These are phyloP conservation scores for Suhomyces sp. DNA, from an alignment of 805 yeast species.

Conservation along the genomic window DNA sequence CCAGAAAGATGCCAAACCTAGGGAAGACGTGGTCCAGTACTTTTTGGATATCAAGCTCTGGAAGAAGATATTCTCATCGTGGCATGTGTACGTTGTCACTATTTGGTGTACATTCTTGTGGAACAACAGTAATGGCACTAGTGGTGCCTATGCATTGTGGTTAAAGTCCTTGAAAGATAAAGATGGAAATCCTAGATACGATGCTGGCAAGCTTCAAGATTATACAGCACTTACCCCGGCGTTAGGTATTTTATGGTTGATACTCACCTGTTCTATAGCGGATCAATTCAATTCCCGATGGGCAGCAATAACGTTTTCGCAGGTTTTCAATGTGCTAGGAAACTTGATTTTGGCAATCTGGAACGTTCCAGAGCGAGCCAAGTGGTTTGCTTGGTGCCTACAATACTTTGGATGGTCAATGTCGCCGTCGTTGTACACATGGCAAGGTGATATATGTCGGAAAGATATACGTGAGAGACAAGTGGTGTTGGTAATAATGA, in stretches of 20 bases:
- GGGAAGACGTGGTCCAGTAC: slow-evolving; percentile 11
- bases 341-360: slow-evolving; percentile 22
- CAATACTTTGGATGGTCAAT: slow-evolving; percentile 21
- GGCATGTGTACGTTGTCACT: slow-evolving; percentile 30
- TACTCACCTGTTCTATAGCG: slow-evolving; percentile 47
- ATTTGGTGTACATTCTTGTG: slow-evolving; percentile 16
- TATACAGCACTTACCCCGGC: slow-evolving; percentile 59
- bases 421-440: slow-evolving; percentile 21
- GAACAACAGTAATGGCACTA: slow-evolving; percentile 38
- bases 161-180: slow-evolving; percentile 17
- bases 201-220: slow-evolving; percentile 31
- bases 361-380: slow-evolving; percentile 20
- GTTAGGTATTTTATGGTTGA: slow-evolving; percentile 50
- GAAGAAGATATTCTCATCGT: slow-evolving; percentile 26
- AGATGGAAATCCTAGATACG: slow-evolving; percentile 9
- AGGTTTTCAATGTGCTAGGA: slow-evolving; percentile 24
- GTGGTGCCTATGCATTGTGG: slow-evolving; percentile 51
- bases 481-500: slow-evolving; percentile 19
- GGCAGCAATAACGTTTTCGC: slow-evolving; percentile 51
- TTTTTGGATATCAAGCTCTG: slow-evolving; percentile 25
- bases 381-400: slow-evolving; percentile 24
- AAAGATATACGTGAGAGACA: slow-evolving; percentile 20
- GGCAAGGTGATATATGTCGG: slow-evolving; percentile 23
- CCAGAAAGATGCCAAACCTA: slow-evolving; percentile 16
- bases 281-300: slow-evolving; percentile 50